phyloP scores from a whole-genome alignment of 352 stramenopile species.

The Elongisporangium undulatum region DNA sequence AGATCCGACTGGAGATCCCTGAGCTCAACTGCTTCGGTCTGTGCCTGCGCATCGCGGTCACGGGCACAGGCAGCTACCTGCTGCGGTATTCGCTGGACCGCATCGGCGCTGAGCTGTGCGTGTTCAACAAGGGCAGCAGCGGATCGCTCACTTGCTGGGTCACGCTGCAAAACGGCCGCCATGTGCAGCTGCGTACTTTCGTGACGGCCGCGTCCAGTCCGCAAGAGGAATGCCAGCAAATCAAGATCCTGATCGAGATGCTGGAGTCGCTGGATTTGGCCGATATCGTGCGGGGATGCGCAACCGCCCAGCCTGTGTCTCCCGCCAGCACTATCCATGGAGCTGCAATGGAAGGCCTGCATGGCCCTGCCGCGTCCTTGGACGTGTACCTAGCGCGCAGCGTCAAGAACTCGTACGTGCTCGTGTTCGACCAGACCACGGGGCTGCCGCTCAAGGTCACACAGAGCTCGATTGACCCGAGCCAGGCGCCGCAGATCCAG shows the following conservation, averaged over 20 bases:
- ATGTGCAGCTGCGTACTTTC: conserved; percentile 37
- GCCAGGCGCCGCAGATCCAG: neutral
- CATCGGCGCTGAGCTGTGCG: conserved; percentile 33
- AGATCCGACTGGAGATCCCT: conserved; percentile 34
- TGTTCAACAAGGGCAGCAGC: conserved; percentile 23
- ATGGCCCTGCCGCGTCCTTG: neutral
- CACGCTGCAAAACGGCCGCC: conserved; percentile 20
- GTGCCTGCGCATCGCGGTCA: conserved; percentile 26
- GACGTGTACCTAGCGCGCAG: conserved; percentile 14
- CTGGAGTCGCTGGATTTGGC: conserved; percentile 41
- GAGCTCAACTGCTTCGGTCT: conserved; percentile 11
- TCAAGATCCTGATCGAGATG: conserved; percentile 33
- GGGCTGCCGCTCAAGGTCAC: conserved; percentile 32
- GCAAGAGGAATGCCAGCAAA: conserved; percentile 15
- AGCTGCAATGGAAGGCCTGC: conserved; percentile 1
- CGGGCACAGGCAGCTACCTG: conserved; percentile 23
- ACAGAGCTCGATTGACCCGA: conserved; percentile 11
- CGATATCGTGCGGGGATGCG: conserved; percentile 29
- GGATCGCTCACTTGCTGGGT: conserved; percentile 46
- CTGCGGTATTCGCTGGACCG: conserved; percentile 37
- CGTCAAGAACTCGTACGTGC: conserved; percentile 41
- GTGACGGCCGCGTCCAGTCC: conserved; percentile 7
- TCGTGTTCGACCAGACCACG: conserved; percentile 31
- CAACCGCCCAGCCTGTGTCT: conserved; percentile 2
- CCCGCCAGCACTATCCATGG: neutral